Evolutionary conservation across 2,329 filamentous ascomycete species (phyloP).

Genomic region (Fusarium nematophilum): DNA sequence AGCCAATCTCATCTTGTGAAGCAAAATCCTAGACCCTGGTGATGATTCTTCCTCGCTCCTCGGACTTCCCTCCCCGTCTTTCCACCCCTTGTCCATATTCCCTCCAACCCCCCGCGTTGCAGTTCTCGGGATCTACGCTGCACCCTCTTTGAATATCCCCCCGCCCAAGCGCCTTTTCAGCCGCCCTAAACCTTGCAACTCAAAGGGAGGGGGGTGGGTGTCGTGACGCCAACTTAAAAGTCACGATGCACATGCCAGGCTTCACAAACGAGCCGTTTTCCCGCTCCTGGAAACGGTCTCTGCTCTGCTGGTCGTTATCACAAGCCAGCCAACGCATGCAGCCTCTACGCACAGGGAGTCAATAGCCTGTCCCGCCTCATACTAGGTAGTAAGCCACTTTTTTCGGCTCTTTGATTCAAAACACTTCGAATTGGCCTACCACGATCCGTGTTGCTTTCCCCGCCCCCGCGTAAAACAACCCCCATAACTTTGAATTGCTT

Average conservation of each 20-base stretch:
- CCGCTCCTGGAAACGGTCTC: neutral
- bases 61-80: neutral
- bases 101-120: too few relatives aligned
- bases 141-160: slow-evolving; percentile 2
- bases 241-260: slow-evolving; percentile 9
- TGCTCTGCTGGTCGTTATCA: neutral
- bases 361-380: too few relatives aligned
- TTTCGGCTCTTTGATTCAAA: neutral
- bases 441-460: neutral
- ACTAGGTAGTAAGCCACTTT: slow-evolving; percentile 5
- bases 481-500: too few relatives aligned
- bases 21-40: too few relatives aligned
- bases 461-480: slow-evolving; percentile 7
- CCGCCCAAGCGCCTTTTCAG: slow-evolving; percentile 17
- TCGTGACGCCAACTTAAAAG: neutral
- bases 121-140: slow-evolving; percentile 12
- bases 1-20: neutral
- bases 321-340: neutral
- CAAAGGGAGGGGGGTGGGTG: neutral
- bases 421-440: slow-evolving; percentile 17
- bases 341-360: neutral
- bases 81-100: too few relatives aligned
- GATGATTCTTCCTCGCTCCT: slow-evolving; percentile 3
- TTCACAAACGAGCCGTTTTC: neutral
- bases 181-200: neutral